Percentiles rank a stretch among this genome's conserved stretches.
These are phyloP conservation scores for Fusarium neocosmosporiellum DNA, from an alignment of 2,329 filamentous ascomycete species.

Conservation along the genomic window DNA sequence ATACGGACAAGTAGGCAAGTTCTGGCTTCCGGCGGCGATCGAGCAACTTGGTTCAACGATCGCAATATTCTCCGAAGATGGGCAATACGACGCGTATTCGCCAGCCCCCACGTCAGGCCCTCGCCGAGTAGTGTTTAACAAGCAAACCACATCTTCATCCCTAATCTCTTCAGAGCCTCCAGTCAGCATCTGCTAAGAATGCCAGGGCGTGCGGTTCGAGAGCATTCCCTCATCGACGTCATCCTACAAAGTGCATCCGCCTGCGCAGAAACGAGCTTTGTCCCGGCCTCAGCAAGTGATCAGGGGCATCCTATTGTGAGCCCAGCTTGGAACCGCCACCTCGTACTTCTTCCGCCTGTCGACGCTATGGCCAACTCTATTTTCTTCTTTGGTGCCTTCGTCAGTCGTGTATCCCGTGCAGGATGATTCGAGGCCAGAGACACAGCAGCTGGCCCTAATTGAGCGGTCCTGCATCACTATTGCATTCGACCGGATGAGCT, in stretches of 20 bases:
- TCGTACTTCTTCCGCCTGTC: conserved; percentile 26
- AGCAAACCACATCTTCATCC: conserved; percentile 7
- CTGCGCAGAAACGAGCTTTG: conserved; percentile 21
- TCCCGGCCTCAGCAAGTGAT: conserved; percentile 11
- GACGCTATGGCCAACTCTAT: conserved; percentile 6
- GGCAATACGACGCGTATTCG: conserved; percentile 20
- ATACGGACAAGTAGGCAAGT: conserved; percentile 3
- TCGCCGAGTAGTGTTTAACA: conserved; percentile 27
- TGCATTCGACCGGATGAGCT: conserved; percentile 6
- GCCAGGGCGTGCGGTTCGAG: conserved; percentile 20
- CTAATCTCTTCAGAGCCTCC: conserved; percentile 12
- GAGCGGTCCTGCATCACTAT: conserved; percentile 33
- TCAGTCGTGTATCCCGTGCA: conserved; percentile 19
- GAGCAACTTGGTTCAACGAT: conserved; percentile 17
- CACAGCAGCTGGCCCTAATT: conserved; percentile 27
- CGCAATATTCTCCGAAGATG: conserved; percentile 15
- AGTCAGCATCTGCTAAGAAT: conserved; percentile 17
- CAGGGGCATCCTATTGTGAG: conserved; percentile 11
- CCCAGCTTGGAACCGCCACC: conserved; percentile 37
- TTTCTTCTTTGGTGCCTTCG: conserved; percentile 25
- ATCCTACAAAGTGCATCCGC: conserved; percentile 23
- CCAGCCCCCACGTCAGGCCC: conserved; percentile 24
- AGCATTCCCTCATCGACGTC: conserved; percentile 18
- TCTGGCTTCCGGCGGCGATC: conserved; percentile 15
- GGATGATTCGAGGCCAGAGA: conserved; percentile 28